Evolutionary conservation across 73 alveolate genomes (phyloP), one percentile per base, ranked within the genome.

Genomic region (Durusdinium trenchii): DNA sequence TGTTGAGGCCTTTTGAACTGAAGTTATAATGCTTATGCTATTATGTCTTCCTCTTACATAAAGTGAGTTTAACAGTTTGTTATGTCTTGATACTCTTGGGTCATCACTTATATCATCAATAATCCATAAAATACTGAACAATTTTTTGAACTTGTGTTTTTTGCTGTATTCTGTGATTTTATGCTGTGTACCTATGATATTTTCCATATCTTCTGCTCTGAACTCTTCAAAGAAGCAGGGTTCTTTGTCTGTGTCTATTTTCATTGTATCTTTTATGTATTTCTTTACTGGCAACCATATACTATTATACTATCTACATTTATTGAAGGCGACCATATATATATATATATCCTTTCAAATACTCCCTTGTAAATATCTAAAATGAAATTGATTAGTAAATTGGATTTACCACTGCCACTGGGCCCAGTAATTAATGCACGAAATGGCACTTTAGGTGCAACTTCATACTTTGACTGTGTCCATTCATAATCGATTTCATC

Each of bases 201-300:
- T 45, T 48, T 79, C 90, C 90, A 46, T 47, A 30, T 79, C 90
- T 79, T 43, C 69, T 1, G 67, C 69, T 3, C 30, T 79, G 46
- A 79, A 46, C 28, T 79, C 90, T 79, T 79, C 47, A 79, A 79
- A 47, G 90, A 79, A 79, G 30, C 90, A 79, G 6, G 62, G 54
- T 43, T 76, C 86, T 45, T 76, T 76, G 20, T 76, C 86, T 42
- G 61, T 43, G 26, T 76, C 61, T 43, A 76, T 45, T 45, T 76
- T 76, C 86, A 76, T 76, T 43, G 61, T 10, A 9, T 76, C 38
- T 76, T 76, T 76, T 14, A 76, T 76, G 45, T 76, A 76, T 76
- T 76, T 76, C 86, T 76, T 76, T 76, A 76, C 86, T 2, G 86
- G 86, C 86, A 76, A 76, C 86, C 86, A 76, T 40, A 71, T 32